Evolutionary conservation across 495 filamentous ascomycete species (phyloP).

Genomic region (Polyplosphaeria fusca): DNA sequence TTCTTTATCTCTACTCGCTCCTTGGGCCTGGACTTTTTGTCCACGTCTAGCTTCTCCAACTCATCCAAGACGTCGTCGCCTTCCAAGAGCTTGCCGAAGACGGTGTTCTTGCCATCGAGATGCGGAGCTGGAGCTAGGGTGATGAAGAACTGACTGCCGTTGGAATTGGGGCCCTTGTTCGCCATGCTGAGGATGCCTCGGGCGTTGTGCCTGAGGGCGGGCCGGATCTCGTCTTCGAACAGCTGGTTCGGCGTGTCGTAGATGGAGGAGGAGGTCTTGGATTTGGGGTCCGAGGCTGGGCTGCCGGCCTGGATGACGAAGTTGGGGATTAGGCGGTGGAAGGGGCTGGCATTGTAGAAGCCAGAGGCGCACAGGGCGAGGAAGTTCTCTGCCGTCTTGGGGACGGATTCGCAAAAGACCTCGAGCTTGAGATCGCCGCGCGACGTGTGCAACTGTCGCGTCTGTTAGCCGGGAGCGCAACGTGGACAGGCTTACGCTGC

Average conservation of each 20-base stretch:
- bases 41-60: slow-evolving; percentile 74
- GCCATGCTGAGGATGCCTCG: slow-evolving; percentile 92
- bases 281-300: slow-evolving; percentile 55
- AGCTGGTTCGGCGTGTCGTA: slow-evolving; percentile 58
- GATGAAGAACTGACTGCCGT: slow-evolving; percentile 95
- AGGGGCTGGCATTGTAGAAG: slow-evolving; percentile 83
- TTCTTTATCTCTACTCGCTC: slow-evolving; percentile 64
- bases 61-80: slow-evolving; percentile 64
- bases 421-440: slow-evolving; percentile 92
- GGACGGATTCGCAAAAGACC: slow-evolving; percentile 90
- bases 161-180: slow-evolving; percentile 76
- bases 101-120: slow-evolving; percentile 89
- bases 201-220: slow-evolving; percentile 77
- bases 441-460: slow-evolving; percentile 75
- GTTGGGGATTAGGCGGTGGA: slow-evolving; percentile 80
- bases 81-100: slow-evolving; percentile 83
- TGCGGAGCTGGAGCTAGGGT: slow-evolving; percentile 81
- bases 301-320: slow-evolving; percentile 95
- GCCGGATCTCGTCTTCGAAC: slow-evolving; percentile 91
- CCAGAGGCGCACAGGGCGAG: slow-evolving; percentile 87
- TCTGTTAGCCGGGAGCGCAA: slow-evolving; percentile 11
- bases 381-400: slow-evolving; percentile 88
- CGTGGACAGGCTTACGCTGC: not conserved
- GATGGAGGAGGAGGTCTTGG: slow-evolving; percentile 82
- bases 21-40: slow-evolving; percentile 85